These are phyloP conservation scores for Pneumocystis canis DNA, from an alignment of 1,139 yeast species.

Conservation along the genomic window DNA sequence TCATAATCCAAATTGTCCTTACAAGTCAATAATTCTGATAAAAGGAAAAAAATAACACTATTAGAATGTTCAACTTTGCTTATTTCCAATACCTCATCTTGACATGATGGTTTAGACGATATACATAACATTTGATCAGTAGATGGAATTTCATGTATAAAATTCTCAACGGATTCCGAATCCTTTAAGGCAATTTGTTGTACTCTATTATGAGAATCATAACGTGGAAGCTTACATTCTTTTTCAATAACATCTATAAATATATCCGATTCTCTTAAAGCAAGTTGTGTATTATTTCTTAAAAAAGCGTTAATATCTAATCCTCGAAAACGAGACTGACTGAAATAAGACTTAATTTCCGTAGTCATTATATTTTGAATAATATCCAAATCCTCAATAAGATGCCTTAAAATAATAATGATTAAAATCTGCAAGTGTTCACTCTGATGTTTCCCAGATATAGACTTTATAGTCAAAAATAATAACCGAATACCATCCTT, in stretches of 20 bases:
- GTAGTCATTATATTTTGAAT: conserved; percentile 35
- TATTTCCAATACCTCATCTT: conserved; percentile 6
- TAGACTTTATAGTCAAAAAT: conserved; percentile 20
- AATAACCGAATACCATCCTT: conserved; percentile 31
- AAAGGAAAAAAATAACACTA: conserved; percentile 47
- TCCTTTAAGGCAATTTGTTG: conserved; percentile 23
- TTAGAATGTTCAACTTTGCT: conserved; percentile 28
- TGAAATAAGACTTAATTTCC: conserved; percentile 26
- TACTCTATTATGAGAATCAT: conserved; percentile 16
- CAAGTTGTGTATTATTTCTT: conserved; percentile 41
- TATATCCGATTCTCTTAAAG: conserved; percentile 42
- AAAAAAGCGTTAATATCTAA: conserved; percentile 39
- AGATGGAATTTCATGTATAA: conserved; percentile 4
- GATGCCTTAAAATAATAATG: conserved; percentile 43
- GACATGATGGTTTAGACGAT: neutral
- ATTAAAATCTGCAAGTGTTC: conserved; percentile 24
- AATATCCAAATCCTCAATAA: conserved; percentile 48
- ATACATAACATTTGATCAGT: neutral
- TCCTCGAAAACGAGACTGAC: conserved; percentile 15
- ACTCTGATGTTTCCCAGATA: conserved; percentile 19
- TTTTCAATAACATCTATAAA: conserved; percentile 43
- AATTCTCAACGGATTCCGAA: conserved; percentile 10
- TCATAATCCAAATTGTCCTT: conserved; percentile 20
- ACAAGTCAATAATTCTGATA: conserved; percentile 47
- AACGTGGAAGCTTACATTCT: conserved; percentile 24